A percentile compares a stretch with the other conserved stretches of the same genome.
Evolutionary conservation across 306 rosid genomes (phyloP).

Genomic region (Ochetophila trinervis): DNA sequence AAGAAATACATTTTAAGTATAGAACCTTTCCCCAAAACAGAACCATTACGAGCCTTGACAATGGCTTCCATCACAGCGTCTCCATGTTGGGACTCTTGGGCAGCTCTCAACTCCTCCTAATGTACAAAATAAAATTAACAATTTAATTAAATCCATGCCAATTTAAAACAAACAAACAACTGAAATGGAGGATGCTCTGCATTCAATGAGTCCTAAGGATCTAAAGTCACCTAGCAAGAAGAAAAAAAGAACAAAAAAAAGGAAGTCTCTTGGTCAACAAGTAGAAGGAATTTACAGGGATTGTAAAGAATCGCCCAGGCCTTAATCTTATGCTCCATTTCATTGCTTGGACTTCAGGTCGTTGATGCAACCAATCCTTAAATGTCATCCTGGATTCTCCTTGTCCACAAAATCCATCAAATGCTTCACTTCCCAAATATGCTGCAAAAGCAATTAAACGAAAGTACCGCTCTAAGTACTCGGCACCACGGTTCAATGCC

Average conservation of each 20-base stretch:
- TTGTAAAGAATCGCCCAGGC: slow-evolving; percentile 82
- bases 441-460: slow-evolving; percentile 93
- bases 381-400: slow-evolving; percentile 67
- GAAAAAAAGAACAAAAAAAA: neutral
- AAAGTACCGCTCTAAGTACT: slow-evolving; percentile 88
- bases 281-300: slow-evolving; percentile 56
- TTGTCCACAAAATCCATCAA: slow-evolving; percentile 78
- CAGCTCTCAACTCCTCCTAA: slow-evolving; percentile 80
- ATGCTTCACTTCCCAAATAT: slow-evolving; percentile 91
- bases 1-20: slow-evolving; percentile 91
- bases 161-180: neutral
- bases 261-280: neutral
- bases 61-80: slow-evolving; percentile 87
- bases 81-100: slow-evolving; percentile 84
- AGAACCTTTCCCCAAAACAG: slow-evolving; percentile 86
- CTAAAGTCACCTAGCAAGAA: neutral
- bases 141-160: slow-evolving; percentile 19
- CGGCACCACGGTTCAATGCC: slow-evolving; percentile 84
- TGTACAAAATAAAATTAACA: slow-evolving; percentile 31
- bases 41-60: slow-evolving; percentile 70
- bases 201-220: slow-evolving; percentile 10
- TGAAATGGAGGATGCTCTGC: neutral
- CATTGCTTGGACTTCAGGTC: slow-evolving; percentile 88
- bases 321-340: slow-evolving; percentile 86
- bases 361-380: slow-evolving; percentile 81